phyloP scores from a whole-genome alignment of 148 eudicot species.

The Cornus florida region DNA sequence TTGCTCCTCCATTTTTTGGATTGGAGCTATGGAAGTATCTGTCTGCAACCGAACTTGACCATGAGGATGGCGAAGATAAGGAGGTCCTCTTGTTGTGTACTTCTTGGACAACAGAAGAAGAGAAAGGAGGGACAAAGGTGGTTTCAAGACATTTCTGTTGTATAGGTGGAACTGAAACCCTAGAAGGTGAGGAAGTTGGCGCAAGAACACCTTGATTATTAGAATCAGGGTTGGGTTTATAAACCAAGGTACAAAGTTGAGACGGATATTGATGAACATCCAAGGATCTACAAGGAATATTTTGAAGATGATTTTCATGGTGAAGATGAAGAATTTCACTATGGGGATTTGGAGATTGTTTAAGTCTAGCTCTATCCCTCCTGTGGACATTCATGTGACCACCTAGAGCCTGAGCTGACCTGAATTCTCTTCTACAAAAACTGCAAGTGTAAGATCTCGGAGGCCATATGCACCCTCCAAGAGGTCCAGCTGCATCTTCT shows the following conservation, averaged over 20 bases:
- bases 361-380: constrained; percentile 73
- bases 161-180: constrained; percentile 16
- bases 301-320: constrained; percentile 1
- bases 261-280: constrained; percentile 18
- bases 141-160: neutral
- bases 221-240: constrained; percentile 35
- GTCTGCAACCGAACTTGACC: constrained; percentile 19
- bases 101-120: constrained; percentile 15
- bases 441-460: constrained; percentile 81
- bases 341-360: constrained; percentile 35
- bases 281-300: constrained; percentile 9
- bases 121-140: constrained; percentile 12
- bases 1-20: neutral
- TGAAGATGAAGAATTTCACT: constrained; percentile 10
- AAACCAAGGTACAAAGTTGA: constrained; percentile 15
- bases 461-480: constrained; percentile 85
- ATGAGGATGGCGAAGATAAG: constrained; percentile 12
- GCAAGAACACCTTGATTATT: constrained; percentile 14
- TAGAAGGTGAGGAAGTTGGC: constrained; percentile 23
- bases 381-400: constrained; percentile 97
- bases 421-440: constrained; percentile 78
- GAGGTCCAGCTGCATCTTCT: constrained; percentile 68
- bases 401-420: constrained; percentile 94
- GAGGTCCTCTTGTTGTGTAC: constrained; percentile 4
- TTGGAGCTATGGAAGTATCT: constrained; percentile 4